Percentiles rank a stretch among this genome's conserved stretches.
Conservation (phyloP, 1,284 basidiomycete species). For the Psilocybe mexicana region DNA sequence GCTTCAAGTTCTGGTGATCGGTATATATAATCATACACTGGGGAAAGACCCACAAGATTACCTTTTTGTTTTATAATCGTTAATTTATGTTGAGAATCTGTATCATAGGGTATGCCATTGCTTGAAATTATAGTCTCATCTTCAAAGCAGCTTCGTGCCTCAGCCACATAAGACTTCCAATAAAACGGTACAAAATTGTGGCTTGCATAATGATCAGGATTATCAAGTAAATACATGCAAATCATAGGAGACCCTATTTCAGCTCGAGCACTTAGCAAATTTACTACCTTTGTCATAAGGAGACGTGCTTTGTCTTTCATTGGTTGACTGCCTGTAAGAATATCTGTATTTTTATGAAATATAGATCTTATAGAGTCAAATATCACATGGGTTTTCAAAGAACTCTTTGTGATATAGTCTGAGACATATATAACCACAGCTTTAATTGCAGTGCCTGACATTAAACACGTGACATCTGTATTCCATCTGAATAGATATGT, state of each 20-base stretch:
- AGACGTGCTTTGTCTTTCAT: not conserved
- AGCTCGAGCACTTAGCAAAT: constrained; percentile 17
- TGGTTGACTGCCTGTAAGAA: not conserved
- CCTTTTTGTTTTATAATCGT: not conserved
- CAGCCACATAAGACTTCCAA: constrained; percentile 14
- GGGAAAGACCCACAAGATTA: not conserved
- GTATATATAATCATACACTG: not conserved
- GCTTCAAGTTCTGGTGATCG: not conserved
- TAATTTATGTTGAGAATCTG: not conserved
- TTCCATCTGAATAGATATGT: no score
- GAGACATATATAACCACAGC: constrained; percentile 17
- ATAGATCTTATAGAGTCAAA: constrained; percentile 15
- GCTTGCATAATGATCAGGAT: constrained; percentile 20
- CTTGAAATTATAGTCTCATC: no score
- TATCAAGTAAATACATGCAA: constrained; percentile 20
- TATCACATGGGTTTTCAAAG: constrained; percentile 22
- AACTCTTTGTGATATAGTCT: constrained; percentile 26
- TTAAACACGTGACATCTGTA: no score
- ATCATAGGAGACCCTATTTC: constrained; percentile 25
- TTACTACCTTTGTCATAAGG: constrained; percentile 16
- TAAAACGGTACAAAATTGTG: constrained; percentile 13
- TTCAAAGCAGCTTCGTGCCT: constrained; percentile 4
- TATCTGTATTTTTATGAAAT: constrained; percentile 1
- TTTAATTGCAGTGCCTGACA: no score
- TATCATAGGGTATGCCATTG: not conserved